Conservation (phyloP, 2,329 filamentous ascomycete species). For the Cladosporium sp. region DNA sequence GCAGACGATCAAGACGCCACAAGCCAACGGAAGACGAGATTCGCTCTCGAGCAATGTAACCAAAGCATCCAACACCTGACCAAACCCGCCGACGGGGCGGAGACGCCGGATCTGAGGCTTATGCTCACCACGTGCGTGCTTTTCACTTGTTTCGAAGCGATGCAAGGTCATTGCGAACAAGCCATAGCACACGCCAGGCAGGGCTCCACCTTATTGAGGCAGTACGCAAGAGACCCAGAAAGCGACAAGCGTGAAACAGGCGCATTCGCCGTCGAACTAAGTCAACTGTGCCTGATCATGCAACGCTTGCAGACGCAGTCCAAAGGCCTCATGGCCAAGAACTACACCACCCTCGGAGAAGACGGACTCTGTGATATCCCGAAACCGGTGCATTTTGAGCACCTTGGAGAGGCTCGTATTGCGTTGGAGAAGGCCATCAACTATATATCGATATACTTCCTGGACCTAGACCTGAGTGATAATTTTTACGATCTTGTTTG, state of each 20-base stretch:
- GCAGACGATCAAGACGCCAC: constrained; percentile 20
- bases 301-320: constrained; percentile 26
- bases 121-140: constrained; percentile 30
- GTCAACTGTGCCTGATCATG: constrained; percentile 27
- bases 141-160: constrained; percentile 30
- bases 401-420: constrained; percentile 23
- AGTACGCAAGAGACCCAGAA: constrained; percentile 25
- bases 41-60: constrained; percentile 31
- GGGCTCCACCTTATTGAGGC: constrained; percentile 27
- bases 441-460: constrained; percentile 26
- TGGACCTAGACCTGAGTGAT: constrained; percentile 30
- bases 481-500: constrained; percentile 28
- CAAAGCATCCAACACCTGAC: constrained; percentile 27
- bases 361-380: neutral
- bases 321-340: constrained; percentile 22
- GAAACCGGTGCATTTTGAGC: constrained; percentile 22
- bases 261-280: constrained; percentile 27
- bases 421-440: constrained; percentile 25
- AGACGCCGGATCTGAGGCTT: constrained; percentile 24
- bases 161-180: constrained; percentile 31
- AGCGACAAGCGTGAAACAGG: constrained; percentile 23
- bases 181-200: constrained; percentile 29
- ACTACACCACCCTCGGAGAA: neutral
- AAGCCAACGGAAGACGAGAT: constrained; percentile 21
- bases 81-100: constrained; percentile 15